phyloP scores from a whole-genome alignment of 2,329 filamentous ascomycete species.

The Bipolaris gigantea region DNA sequence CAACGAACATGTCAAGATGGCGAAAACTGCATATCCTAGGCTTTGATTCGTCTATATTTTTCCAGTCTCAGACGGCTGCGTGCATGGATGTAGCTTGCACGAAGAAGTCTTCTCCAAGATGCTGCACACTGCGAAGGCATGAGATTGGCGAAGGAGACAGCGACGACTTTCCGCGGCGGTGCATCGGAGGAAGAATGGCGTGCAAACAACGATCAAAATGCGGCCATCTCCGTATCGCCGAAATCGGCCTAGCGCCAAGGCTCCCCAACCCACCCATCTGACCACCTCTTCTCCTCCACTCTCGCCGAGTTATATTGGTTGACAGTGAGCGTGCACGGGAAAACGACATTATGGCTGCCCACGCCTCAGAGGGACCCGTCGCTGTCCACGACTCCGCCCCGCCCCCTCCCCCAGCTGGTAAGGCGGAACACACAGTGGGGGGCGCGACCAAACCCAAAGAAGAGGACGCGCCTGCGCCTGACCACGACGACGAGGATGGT shows the following conservation, averaged over 20 bases:
- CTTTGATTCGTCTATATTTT: slow-evolving; percentile 7
- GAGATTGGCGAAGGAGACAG: slow-evolving; percentile 17
- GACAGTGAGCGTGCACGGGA: slow-evolving; percentile 16
- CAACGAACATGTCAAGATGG: slow-evolving; percentile 19
- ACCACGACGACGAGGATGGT: slow-evolving; percentile 24
- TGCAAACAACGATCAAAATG: slow-evolving; percentile 2
- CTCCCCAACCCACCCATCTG: slow-evolving; percentile 12
- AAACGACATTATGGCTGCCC: slow-evolving; percentile 30
- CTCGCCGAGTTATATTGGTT: slow-evolving; percentile 15
- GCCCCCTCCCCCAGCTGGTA: slow-evolving; percentile 21
- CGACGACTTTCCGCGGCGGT: slow-evolving; percentile 12
- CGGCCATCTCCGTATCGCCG: slow-evolving; percentile 9
- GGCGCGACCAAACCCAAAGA: slow-evolving; percentile 19
- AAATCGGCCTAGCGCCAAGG: slow-evolving; percentile 13
- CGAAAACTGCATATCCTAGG: slow-evolving; percentile 5
- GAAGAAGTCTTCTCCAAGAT: slow-evolving; percentile 4
- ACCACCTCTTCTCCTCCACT: slow-evolving; percentile 18
- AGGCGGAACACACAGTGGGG: slow-evolving; percentile 18
- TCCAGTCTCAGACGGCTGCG: slow-evolving; percentile 9
- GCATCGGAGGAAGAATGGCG: slow-evolving; percentile 1
- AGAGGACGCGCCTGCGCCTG: slow-evolving; percentile 20
- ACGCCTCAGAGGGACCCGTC: slow-evolving; percentile 31
- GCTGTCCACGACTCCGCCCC: slow-evolving; percentile 31
- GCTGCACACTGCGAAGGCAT: slow-evolving; percentile 6
- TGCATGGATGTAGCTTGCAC: slow-evolving; percentile 6